phyloP scores from a whole-genome alignment of 345 rosid genomes.

The Cardamine resedifolia region DNA sequence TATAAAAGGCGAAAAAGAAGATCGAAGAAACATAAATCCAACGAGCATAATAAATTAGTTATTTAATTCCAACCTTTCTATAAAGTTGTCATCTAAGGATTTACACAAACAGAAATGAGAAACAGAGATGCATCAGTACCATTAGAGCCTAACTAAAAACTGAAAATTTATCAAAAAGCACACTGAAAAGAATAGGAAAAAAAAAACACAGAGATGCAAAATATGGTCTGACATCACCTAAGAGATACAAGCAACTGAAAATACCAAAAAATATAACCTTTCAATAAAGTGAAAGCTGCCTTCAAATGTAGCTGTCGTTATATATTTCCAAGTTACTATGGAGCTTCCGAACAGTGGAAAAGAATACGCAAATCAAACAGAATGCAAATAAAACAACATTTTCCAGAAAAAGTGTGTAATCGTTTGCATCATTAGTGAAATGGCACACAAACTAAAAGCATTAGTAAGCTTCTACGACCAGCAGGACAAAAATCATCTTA shows the following conservation, averaged over 20 bases:
- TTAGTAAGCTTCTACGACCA: neutral
- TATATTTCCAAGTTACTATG: constrained; percentile 55
- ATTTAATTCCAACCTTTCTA: constrained; percentile 7
- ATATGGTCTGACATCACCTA: constrained; percentile 14
- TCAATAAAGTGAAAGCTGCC: constrained; percentile 48
- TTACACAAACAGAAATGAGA: neutral
- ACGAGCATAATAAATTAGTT: neutral
- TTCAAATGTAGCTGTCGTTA: constrained; percentile 37
- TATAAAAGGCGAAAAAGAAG: neutral
- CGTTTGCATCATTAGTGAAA: constrained; percentile 4
- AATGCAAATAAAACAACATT: constrained; percentile 36
- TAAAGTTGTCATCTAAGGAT: neutral
- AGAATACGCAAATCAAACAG: constrained; percentile 48
- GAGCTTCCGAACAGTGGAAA: constrained; percentile 47
- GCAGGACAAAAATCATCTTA: neutral
- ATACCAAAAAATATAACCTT: constrained; percentile 27
- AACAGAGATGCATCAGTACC: neutral
- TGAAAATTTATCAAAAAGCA: neutral
- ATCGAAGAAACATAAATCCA: neutral
- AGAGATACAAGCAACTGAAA: constrained; percentile 21
- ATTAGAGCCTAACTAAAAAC: neutral
- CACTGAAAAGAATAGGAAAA: neutral
- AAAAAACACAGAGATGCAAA: neutral
- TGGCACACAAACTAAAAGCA: constrained; percentile 15
- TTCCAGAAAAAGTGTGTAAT: constrained; percentile 9